phyloP scores from a whole-genome alignment of 768 basidiomycete species.

The Boletellus ananiceps region DNA sequence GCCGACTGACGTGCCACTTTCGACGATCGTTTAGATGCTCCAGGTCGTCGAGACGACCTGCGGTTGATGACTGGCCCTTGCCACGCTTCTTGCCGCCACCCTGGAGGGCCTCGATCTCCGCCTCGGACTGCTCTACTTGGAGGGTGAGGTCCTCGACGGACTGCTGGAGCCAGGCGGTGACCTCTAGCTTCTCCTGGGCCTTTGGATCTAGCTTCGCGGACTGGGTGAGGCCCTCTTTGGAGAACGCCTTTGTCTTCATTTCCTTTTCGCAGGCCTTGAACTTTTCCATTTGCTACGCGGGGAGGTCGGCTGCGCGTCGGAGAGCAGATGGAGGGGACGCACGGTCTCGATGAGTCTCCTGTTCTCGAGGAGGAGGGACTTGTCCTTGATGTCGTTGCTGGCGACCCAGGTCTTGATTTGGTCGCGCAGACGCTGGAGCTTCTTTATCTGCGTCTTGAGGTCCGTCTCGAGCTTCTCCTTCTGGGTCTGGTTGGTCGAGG shows the following conservation, averaged over 20 bases:
- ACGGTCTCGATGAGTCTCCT: slow-evolving; percentile 96
- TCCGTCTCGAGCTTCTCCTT: slow-evolving; percentile 97
- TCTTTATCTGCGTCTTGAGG: slow-evolving; percentile 98
- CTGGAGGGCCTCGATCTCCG: slow-evolving; percentile 86
- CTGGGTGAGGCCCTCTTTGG: slow-evolving; percentile 94
- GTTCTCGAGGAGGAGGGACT: slow-evolving; percentile 86
- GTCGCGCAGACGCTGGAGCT: slow-evolving; percentile 76
- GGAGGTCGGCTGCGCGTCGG: slow-evolving; percentile 2
- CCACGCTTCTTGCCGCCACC: slow-evolving; percentile 81
- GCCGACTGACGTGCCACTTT: slow-evolving; percentile 89
- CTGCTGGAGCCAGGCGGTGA: slow-evolving; percentile 78
- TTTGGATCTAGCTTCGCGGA: slow-evolving; percentile 94
- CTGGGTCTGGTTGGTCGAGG: slow-evolving; percentile 92
- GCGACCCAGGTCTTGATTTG: slow-evolving; percentile 96
- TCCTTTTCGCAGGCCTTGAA: slow-evolving; percentile 99
- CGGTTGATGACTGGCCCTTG: slow-evolving; percentile 58
- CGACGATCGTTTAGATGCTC: slow-evolving; percentile 89
- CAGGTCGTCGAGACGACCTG: slow-evolving; percentile 76
- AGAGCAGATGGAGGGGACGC: slow-evolving; percentile 32
- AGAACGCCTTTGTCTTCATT: slow-evolving; percentile 99
- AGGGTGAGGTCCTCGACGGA: slow-evolving; percentile 89
- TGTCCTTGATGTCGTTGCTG: slow-evolving; percentile 99
- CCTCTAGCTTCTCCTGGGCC: slow-evolving; percentile 93
- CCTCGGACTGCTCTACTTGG: slow-evolving; percentile 92
- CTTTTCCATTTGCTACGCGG: slow-evolving; percentile 96